Base-by-base conservation (phyloP, 2,329 filamentous ascomycete species). In the Rhexocercosporidium sp. region DNA sequence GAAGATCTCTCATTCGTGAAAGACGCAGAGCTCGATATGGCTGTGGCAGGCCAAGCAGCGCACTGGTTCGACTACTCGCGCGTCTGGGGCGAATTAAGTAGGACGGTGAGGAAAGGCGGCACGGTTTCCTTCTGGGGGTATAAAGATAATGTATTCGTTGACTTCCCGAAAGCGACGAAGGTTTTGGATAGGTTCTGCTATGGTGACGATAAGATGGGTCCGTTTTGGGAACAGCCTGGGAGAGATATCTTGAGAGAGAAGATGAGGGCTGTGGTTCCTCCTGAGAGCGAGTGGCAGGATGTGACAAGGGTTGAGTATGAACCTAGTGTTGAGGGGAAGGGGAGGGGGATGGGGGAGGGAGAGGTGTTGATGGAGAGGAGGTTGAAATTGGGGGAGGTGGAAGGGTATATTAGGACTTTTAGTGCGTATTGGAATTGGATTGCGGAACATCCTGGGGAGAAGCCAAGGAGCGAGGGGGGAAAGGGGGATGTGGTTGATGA, bases 111-210 rank as follows among this genome's bases (percentile, higher is more conserved):
- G 59, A 75, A 77, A 1, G 85, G 85, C 16, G 88, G 87, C 18
- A 86, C 85, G 0, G 72, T 91, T n/a, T 87, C 87, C 0, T 88
- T 89, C 74, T 90, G 85, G 86, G 88, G 87, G 1, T 91, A 91
- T 77, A 88, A 86, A 73, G 88, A 91, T 77, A 87, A 86, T 73
- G 80, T 88, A 39, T 82, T 91, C 61, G 77, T 88, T 18, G 83
- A 85, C 25, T 82, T 82, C 70, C 82, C 84, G 7, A 72, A 74
- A 39, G 86, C 86, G 18, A 88, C 84, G 27, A 74, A 75, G 53
- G 80, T 90, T 27, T 81, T 90, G 73, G 79, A 86, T 73, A 77
- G 79, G 31, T 90, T 86, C 70, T 82, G 83, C 67, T 89, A 89
- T 78, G 83, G 82, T 7, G 81, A 84, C 37, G 79, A 83, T 62